Evolutionary conservation across 768 basidiomycete species (phyloP).

Genomic region (Suillus decipiens): DNA sequence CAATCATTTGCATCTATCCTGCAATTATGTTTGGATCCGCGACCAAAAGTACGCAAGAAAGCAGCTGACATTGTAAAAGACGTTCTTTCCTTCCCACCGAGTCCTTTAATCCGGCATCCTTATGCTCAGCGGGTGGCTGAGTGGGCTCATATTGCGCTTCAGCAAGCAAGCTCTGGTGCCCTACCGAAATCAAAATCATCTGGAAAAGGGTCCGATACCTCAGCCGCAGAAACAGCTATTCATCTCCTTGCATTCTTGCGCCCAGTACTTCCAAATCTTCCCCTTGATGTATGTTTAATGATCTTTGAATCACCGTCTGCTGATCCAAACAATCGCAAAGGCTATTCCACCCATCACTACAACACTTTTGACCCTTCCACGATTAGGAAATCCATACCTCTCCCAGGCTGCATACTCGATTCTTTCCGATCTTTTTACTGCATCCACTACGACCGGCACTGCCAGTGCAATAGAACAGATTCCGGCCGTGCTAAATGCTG

Average conservation of each 20-base stretch:
- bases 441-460: conserved; percentile 51
- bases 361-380: conserved; percentile 78
- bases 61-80: conserved; percentile 86
- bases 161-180: conserved; percentile 63
- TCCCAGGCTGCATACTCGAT: conserved; percentile 87
- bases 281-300: conserved; percentile 59
- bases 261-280: conserved; percentile 60
- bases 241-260: conserved; percentile 76
- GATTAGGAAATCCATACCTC: conserved; percentile 85
- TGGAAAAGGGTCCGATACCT: conserved; percentile 51
- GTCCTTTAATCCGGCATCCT: conserved; percentile 79
- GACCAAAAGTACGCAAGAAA: conserved; percentile 93
- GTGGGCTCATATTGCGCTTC: conserved; percentile 70
- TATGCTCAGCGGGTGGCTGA: conserved; percentile 81
- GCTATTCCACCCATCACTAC: conserved; percentile 68
- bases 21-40: conserved; percentile 78
- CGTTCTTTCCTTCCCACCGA: conserved; percentile 72
- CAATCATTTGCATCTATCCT: conserved; percentile 86
- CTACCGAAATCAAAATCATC: conserved; percentile 58
- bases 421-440: conserved; percentile 75
- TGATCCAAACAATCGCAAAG: conserved; percentile 43
- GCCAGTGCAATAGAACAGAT: conserved; percentile 55
- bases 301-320: conserved; percentile 7
- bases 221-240: conserved; percentile 71
- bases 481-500: conserved; percentile 60